Conservation (phyloP, 805 yeast species). For the Yarrowia porcina region DNA sequence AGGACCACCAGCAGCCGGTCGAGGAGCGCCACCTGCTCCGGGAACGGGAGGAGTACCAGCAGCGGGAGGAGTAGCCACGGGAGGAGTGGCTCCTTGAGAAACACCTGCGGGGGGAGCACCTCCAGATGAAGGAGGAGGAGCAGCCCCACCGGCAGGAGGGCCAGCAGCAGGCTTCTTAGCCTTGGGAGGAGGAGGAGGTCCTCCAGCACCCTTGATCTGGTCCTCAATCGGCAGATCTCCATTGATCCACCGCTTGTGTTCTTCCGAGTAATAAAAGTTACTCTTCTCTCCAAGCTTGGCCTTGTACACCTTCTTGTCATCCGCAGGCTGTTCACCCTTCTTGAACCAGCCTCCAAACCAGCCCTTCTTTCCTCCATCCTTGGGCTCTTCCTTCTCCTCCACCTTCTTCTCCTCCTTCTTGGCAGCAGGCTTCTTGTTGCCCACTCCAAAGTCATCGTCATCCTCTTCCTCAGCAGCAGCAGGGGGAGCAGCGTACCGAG, state of each 20-base stretch:
- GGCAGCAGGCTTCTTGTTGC: constrained; percentile 32
- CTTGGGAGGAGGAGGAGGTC: constrained; percentile 70
- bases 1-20: constrained; percentile 13
- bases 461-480: constrained; percentile 28
- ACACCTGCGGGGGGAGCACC: constrained; percentile 39
- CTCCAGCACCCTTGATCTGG: constrained; percentile 46
- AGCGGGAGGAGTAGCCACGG: constrained; percentile 26
- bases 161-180: constrained; percentile 30
- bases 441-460: constrained; percentile 30
- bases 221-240: constrained; percentile 45
- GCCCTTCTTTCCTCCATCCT: constrained; percentile 38
- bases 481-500: constrained; percentile 7
- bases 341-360: constrained; percentile 63
- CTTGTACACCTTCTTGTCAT: constrained; percentile 66
- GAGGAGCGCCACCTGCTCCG: constrained; percentile 33
- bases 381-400: constrained; percentile 31
- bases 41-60: constrained; percentile 31
- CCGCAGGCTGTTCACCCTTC: constrained; percentile 45
- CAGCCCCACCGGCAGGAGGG: constrained; percentile 25
- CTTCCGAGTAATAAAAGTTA: constrained; percentile 75
- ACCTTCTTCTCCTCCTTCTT: constrained; percentile 31
- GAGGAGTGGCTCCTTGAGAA: neutral
- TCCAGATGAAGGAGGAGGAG: constrained; percentile 27
- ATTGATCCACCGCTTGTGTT: constrained; percentile 83
- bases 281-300: constrained; percentile 85